phyloP scores from a whole-genome alignment of 2,329 filamentous ascomycete genomes.

The Pestalotiopsis sp. region DNA sequence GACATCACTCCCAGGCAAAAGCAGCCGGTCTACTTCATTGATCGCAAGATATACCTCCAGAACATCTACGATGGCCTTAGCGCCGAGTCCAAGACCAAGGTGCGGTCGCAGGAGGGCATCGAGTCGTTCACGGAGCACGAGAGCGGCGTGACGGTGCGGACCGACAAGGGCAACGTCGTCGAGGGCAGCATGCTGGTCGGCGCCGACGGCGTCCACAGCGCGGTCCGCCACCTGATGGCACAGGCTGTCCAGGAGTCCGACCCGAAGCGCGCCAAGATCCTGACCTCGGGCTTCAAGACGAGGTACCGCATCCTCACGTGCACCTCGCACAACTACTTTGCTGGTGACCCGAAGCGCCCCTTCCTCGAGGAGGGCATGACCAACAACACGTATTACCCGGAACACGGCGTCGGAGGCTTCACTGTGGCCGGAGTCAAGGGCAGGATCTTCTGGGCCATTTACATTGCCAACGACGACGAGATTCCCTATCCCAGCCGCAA shows the following conservation, averaged over 20 bases:
- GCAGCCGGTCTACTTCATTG: conserved; percentile 15
- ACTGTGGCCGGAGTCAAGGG: conserved; percentile 5
- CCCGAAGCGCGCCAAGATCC: not conserved
- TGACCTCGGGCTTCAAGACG: conserved; percentile 5
- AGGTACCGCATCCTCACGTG: conserved; percentile 5
- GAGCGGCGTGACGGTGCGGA: conserved; percentile 18
- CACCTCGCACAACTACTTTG: conserved; percentile 8
- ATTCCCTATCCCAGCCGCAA: not conserved
- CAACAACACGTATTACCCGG: conserved; percentile 3
- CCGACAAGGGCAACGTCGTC: conserved; percentile 17
- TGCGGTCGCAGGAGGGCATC: conserved; percentile 15
- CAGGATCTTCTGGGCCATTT: conserved; percentile 8
- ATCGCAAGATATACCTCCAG: conserved; percentile 14
- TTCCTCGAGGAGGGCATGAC: conserved; percentile 5
- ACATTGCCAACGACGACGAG: not conserved
- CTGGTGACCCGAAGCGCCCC: not conserved
- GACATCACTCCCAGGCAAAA: conserved; percentile 1
- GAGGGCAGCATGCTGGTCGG: conserved; percentile 20
- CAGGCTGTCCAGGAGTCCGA: not conserved
- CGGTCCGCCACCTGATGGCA: not conserved
- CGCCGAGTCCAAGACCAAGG: conserved; percentile 13
- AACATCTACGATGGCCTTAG: conserved; percentile 18
- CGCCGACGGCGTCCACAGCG: conserved; percentile 12
- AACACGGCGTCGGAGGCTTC: conserved; percentile 1
- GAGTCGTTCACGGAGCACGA: conserved; percentile 16